Base-by-base conservation (phyloP, 192 early-diverging fungal genomes). In the Coemansia pectinata region DNA sequence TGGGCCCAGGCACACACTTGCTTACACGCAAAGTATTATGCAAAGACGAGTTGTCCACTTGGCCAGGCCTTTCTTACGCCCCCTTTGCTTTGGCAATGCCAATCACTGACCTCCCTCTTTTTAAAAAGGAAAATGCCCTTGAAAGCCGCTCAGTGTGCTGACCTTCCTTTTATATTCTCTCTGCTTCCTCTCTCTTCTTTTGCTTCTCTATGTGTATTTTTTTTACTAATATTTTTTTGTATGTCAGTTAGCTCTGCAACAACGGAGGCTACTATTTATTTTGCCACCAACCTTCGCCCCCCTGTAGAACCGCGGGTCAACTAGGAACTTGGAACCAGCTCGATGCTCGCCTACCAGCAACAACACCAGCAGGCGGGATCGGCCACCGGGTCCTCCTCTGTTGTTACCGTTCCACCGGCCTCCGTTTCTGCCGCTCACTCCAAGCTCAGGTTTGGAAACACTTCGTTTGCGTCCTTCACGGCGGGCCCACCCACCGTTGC, bases 261-360 rank as follows among this genome's bases (percentile, higher is more conserved):
- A n/a, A 48, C 63, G 63, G 42, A 33, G 63, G 42, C 63, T 65
- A 50, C 47, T 65, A 19, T 48, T 27, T 47, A 21, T 12, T 50
- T 47, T 50, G 63, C 63, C 63, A 29, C 63, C 63, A 29, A 34
- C 55, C 12, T 10, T 29, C 62, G n/a, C 41, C 42, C 27, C 15
- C 38, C 14, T 48, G 42, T 50, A 65, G 42, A 65, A 65, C 63
- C 21, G 47, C 47, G 47, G 42, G 29, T 15, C 63, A 33, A 21
- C 63, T 50, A 48, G 63, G 42, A 42, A 29, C 41, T 29, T n/a
- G 29, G 42, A 44, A 31, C 63, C 63, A 65, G 40, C 41, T 36
- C 47, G 29, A 84, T 84, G 81, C 73, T 84, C 15, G 81, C 77
- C 10, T 84, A 73, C 65, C 81, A 83, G 72, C 79, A 76, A 47